Evolutionary conservation across 345 rosid species (phyloP), one percentile per base, ranked within the genome.

Genomic region (Boechera divaricarpa): DNA sequence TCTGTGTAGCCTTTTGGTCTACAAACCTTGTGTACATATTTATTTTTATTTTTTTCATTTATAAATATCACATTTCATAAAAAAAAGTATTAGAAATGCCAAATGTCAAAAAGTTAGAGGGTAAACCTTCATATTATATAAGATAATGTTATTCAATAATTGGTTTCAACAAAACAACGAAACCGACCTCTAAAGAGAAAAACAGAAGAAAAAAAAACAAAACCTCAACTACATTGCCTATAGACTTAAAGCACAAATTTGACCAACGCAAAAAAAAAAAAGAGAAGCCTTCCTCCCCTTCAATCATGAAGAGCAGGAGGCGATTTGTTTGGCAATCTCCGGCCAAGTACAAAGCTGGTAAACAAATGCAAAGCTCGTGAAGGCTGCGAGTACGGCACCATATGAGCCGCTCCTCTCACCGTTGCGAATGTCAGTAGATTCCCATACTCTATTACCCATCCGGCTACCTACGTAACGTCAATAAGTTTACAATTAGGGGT

Each of bases 321-420:
- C 0, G 96, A 84, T 42, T 76, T 82, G 54, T 82, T 86, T 1
- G 93, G 98, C 75, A 92, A 73, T 79, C 90, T 86, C 72, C 83
- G 80, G 66, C 94, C 92, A 4, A 55, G 82, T 7, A 90, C 86
- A 67, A 93, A 93, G 35, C 89, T 84, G 51, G 81, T 84, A 80
- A 93, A 93, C 74, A 93, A 78, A 85, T 88, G 97, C 77, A 93
- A 72, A 45, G 97, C 89, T 82, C 94, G 83, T 70, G 96, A 88
- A 49, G 97, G 96, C 66, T 94, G 97, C 7, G 97, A 84, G 41
- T 86, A 90, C 0, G 98, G 98, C 52, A 94, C 98, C 98, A 94
- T 94, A 85, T 94, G 98, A 38, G 97, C 86, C 10, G 98, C 93
- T 21, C 95, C 97, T 58, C 98, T 81, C 9, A 91, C 97, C 0